Percentiles rank a stretch among this genome's conserved stretches.
Evolutionary conservation across 2,329 filamentous ascomycete genomes (phyloP).

Genomic region (Alternaria ventricosa): DNA sequence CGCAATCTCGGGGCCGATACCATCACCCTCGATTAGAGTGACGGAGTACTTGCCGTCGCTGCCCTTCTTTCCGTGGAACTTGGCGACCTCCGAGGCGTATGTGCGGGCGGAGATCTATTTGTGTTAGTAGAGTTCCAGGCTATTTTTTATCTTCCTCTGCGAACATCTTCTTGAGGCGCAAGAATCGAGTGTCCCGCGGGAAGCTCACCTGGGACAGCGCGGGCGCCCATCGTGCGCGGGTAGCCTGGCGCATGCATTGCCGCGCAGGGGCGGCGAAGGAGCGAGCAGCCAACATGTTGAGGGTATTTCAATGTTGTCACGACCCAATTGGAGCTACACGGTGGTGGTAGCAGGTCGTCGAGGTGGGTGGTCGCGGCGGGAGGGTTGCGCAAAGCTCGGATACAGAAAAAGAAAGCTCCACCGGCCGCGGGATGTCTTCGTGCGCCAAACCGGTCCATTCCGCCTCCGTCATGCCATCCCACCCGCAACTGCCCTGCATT

Average conservation of each 20-base stretch:
- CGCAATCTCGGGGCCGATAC: conserved; percentile 97
- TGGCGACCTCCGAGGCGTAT: conserved; percentile 76
- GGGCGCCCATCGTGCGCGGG: conserved; percentile 55
- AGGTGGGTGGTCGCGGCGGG: conserved; percentile 27
- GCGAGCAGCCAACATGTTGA: conserved; percentile 83
- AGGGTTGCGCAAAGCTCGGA: conserved; percentile 35
- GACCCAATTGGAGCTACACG: conserved; percentile 45
- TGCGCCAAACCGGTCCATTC: conserved; percentile 11
- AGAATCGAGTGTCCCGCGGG: not conserved
- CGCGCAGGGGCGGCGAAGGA: conserved; percentile 77
- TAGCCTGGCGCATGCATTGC: conserved; percentile 76
- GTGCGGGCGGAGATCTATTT: conserved; percentile 41
- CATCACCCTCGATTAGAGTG: conserved; percentile 97
- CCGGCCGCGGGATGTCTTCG: conserved; percentile 20
- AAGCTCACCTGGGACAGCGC: conserved; percentile 64
- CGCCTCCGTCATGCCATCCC: conserved; percentile 1
- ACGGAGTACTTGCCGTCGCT: conserved; percentile 93
- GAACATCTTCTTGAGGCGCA: not conserved
- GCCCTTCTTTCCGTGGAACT: conserved; percentile 91
- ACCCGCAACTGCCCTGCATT: not conserved
- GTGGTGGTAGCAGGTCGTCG: conserved; percentile 37
- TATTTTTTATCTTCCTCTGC: not conserved
- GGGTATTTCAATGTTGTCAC: conserved; percentile 28
- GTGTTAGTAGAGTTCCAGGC: conserved; percentile 6
- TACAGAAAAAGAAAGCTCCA: conserved; percentile 40